A percentile compares a stretch with the other conserved stretches of the same genome.
Conservation (phyloP, 129 eudicot genomes). For the Pseudognaphalium luteoalbum region DNA sequence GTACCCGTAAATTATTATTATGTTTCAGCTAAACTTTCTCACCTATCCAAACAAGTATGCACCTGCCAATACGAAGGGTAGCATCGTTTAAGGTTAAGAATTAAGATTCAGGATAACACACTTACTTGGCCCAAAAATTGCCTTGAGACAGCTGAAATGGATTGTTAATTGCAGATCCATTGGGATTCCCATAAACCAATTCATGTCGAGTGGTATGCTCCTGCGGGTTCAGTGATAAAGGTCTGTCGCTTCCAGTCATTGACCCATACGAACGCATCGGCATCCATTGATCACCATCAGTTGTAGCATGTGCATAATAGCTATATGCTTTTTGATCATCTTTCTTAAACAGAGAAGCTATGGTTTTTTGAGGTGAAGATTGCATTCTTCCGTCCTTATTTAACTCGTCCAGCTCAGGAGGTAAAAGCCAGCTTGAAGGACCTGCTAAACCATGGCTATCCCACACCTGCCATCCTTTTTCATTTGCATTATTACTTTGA, state of each 20-base stretch:
- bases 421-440: slow-evolving; percentile 62
- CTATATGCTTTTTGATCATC: slow-evolving; percentile 51
- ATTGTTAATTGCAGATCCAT: slow-evolving; percentile 45
- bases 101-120: background rate
- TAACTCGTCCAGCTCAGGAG: slow-evolving; percentile 49
- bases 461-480: slow-evolving; percentile 90
- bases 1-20: background rate
- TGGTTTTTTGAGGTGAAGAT: slow-evolving; percentile 58
- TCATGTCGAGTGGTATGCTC: slow-evolving; percentile 45
- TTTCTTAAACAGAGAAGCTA: slow-evolving; percentile 81
- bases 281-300: slow-evolving; percentile 59
- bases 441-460: slow-evolving; percentile 63
- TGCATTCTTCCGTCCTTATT: slow-evolving; percentile 48
- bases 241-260: slow-evolving; percentile 34
- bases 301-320: slow-evolving; percentile 32
- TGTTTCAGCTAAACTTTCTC: background rate
- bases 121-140: slow-evolving; percentile 83
- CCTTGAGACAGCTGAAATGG: slow-evolving; percentile 53
- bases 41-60: background rate
- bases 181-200: slow-evolving; percentile 52
- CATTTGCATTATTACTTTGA: slow-evolving; percentile 33
- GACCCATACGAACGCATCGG: slow-evolving; percentile 43
- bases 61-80: background rate
- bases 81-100: background rate
- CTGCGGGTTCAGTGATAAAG: slow-evolving; percentile 31